Percentiles rank a stretch among this genome's conserved stretches.
Evolutionary conservation across 2,329 filamentous ascomycete genomes (phyloP).

Genomic region (Hypomyces perniciosus): DNA sequence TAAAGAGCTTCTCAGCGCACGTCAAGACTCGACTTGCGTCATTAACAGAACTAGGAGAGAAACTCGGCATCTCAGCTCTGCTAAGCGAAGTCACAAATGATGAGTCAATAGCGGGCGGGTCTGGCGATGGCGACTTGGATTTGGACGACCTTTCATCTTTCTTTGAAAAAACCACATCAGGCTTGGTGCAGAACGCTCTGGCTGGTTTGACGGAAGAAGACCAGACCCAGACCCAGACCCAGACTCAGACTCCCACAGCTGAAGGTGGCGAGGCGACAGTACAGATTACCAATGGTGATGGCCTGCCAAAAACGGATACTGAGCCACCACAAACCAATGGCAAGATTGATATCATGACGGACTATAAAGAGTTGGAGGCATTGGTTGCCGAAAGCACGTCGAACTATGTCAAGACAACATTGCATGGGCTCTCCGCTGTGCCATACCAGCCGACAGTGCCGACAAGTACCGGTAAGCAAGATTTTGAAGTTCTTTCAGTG

Average conservation of each 20-base stretch:
- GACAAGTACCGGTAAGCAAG: slow-evolving; percentile 31
- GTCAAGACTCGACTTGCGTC: slow-evolving; percentile 29
- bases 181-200: slow-evolving; percentile 35
- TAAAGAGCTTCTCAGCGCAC: slow-evolving; percentile 29
- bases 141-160: slow-evolving; percentile 37
- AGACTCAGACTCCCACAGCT: slow-evolving; percentile 3
- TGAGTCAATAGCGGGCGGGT: slow-evolving; percentile 20
- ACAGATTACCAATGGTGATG: slow-evolving; percentile 19
- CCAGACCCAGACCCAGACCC: background rate
- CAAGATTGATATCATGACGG: slow-evolving; percentile 29
- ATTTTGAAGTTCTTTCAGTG: background rate
- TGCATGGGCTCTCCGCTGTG: slow-evolving; percentile 37
- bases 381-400: slow-evolving; percentile 39
- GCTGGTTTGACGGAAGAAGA: slow-evolving; percentile 31
- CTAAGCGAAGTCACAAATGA: slow-evolving; percentile 23
- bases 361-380: slow-evolving; percentile 39
- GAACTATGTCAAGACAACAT: slow-evolving; percentile 39
- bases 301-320: slow-evolving; percentile 16
- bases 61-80: slow-evolving; percentile 31
- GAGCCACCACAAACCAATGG: slow-evolving; percentile 22
- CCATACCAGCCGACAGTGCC: slow-evolving; percentile 39
- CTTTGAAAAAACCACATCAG: slow-evolving; percentile 37
- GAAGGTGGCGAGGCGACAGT: slow-evolving; percentile 19
- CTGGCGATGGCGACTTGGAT: slow-evolving; percentile 29
- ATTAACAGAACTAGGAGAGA: slow-evolving; percentile 28